phyloP scores from a whole-genome alignment of 164 flowering plant genomes.

The grape (Vitis vinifera) region ASM3070453v1 NC_081805.1:24622501-24623000 shows the following conservation, averaged over 20 bases:
- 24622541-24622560: constrained; percentile 11
- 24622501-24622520: constrained; percentile 2
- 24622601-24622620: constrained; percentile 6
- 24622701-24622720: neutral
- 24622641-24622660: constrained; percentile 12
- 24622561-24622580: constrained; percentile 10
- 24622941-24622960: constrained; percentile 6
- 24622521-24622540: constrained; percentile 7
- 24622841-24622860: too few relatives aligned
- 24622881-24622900: too few relatives aligned
- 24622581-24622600: constrained; percentile 9
- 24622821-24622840: too few relatives aligned
- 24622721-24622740: neutral
- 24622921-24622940: neutral
- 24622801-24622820: too few relatives aligned
- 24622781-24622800: neutral
- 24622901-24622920: too few relatives aligned
- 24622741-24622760: constrained; percentile 4
- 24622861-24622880: too few relatives aligned
- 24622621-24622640: neutral
- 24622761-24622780: neutral
- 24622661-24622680: constrained; percentile 2
- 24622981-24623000: constrained; percentile 31
- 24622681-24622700: constrained; percentile 12
- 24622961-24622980: constrained; percentile 11